Evolutionary conservation across 208 protist species (phyloP).

Genomic region (Trypanosoma avium): DNA sequence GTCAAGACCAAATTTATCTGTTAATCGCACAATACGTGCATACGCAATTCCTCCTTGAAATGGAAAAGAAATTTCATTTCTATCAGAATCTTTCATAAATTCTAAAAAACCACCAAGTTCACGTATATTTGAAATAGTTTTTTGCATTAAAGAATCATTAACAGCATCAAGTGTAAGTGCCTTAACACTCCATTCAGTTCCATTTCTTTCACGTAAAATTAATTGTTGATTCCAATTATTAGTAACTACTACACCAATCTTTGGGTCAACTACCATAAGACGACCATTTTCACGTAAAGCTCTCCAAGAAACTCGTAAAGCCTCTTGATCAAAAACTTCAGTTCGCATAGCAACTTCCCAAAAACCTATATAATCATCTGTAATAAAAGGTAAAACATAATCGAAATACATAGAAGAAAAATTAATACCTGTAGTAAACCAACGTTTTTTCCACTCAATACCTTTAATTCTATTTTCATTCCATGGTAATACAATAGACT

Average conservation of each 20-base stretch:
- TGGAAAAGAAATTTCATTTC: conserved; percentile 35
- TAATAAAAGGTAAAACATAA: conserved; percentile 52
- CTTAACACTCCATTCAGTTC: background rate
- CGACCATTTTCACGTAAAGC: conserved; percentile 50
- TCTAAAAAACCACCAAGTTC: conserved; percentile 26
- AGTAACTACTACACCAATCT: conserved; percentile 36
- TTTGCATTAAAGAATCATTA: conserved; percentile 41
- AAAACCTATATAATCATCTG: conserved; percentile 38
- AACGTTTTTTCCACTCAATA: background rate
- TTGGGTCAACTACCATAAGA: conserved; percentile 48
- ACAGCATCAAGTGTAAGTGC: conserved; percentile 33
- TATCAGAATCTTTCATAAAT: conserved; percentile 27
- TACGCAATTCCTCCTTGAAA: conserved; percentile 33
- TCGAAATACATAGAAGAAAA: conserved; percentile 54
- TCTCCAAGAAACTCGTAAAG: conserved; percentile 13
- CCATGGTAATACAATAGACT: conserved; percentile 43
- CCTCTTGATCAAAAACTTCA: conserved; percentile 7
- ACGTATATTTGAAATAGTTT: conserved; percentile 30
- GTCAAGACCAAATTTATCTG: conserved; percentile 44
- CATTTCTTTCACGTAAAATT: background rate
- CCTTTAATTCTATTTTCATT: conserved; percentile 2
- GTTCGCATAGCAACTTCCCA: conserved; percentile 50
- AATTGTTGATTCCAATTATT: conserved; percentile 56
- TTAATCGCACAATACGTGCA: conserved; percentile 42
- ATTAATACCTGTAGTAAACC: conserved; percentile 14